Evolutionary conservation across 2,329 filamentous ascomycete species (phyloP).

Genomic region (Apiospora hydei): DNA sequence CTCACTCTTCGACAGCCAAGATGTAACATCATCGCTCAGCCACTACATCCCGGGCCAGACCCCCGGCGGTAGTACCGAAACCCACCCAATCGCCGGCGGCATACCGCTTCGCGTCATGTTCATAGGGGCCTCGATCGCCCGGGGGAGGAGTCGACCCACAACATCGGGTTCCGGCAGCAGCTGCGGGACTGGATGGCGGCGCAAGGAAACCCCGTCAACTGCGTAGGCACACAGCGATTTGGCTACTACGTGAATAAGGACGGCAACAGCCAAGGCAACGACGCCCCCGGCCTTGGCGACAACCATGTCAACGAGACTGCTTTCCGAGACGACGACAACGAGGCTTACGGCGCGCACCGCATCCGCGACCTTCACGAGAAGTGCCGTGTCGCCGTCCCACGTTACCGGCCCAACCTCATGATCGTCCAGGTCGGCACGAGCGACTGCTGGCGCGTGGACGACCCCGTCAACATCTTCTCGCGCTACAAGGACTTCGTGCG

Average conservation of each 20-base stretch:
- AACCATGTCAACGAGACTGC: background rate
- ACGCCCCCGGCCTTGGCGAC: background rate
- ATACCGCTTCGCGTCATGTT: conserved; percentile 41
- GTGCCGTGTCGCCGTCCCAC: conserved; percentile 36
- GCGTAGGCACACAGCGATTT: conserved; percentile 43
- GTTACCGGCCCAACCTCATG: conserved; percentile 41
- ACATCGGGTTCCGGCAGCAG: conserved; percentile 38
- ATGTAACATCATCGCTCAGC: background rate
- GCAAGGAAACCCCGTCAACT: conserved; percentile 37
- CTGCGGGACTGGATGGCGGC: conserved; percentile 37
- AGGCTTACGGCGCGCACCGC: conserved; percentile 42
- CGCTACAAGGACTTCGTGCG: conserved; percentile 40
- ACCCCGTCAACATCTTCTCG: conserved; percentile 36
- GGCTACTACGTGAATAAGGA: conserved; percentile 34
- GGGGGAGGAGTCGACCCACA: conserved; percentile 36
- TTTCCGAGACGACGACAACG: conserved; percentile 40
- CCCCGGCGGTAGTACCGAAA: background rate
- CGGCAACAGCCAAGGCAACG: background rate
- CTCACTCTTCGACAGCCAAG: background rate
- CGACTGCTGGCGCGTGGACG: conserved; percentile 40
- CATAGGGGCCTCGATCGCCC: conserved; percentile 40
- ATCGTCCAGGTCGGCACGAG: conserved; percentile 45
- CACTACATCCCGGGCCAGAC: conserved; percentile 8
- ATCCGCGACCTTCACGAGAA: conserved; percentile 40
- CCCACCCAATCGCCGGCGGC: conserved; percentile 34